Evolutionary conservation across 2,329 filamentous ascomycete species (phyloP).

Genomic region (Aphanoascus verrucosus): DNA sequence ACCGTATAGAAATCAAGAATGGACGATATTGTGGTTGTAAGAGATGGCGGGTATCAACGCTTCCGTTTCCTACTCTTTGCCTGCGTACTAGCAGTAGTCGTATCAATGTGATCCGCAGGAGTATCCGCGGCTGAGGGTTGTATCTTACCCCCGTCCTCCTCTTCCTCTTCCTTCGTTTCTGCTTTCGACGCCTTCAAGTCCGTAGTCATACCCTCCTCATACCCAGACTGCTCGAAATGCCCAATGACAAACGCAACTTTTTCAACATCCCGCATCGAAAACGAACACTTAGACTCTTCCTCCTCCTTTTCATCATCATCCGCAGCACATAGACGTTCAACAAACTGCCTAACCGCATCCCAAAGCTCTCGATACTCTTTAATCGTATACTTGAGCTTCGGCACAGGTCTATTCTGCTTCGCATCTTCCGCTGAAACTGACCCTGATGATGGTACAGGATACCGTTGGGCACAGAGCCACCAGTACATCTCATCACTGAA

Average conservation of each 20-base stretch:
- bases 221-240: slow-evolving; percentile 24
- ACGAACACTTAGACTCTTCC: not conserved
- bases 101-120: not conserved
- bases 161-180: not conserved
- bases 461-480: slow-evolving; percentile 28
- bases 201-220: slow-evolving; percentile 1
- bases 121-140: not conserved
- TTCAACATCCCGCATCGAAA: slow-evolving; percentile 28
- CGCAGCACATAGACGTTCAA: slow-evolving; percentile 21
- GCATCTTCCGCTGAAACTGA: not conserved
- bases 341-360: slow-evolving; percentile 20
- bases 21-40: not conserved
- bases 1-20: no score
- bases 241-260: slow-evolving; percentile 31
- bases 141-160: not conserved
- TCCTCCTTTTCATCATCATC: slow-evolving; percentile 15
- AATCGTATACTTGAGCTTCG: slow-evolving; percentile 33
- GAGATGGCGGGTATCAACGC: not conserved
- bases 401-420: not conserved
- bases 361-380: slow-evolving; percentile 31
- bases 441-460: slow-evolving; percentile 12
- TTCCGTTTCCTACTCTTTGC: not conserved
- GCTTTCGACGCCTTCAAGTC: not conserved
- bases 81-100: no score
- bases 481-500: slow-evolving; percentile 36